Evolutionary conservation across 306 rosid species (phyloP), one percentile per base, ranked within the genome.

Genomic region (Casuarina equisetifolia): DNA sequence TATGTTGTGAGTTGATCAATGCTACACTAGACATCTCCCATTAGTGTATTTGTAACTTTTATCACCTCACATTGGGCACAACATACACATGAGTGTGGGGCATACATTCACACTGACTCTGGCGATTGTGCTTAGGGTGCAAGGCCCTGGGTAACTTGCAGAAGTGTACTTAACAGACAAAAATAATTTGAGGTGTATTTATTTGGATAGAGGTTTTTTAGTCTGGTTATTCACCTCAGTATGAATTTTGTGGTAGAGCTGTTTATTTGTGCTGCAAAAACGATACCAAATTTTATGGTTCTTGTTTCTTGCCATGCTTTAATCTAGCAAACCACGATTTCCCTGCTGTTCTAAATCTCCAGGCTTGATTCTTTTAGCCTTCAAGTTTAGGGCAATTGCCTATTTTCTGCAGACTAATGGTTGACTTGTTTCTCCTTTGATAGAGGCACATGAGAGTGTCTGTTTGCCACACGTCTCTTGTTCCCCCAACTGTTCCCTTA

Each of bases 1-100:
- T 45, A 6, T 5, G 45, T 58, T 79, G 57, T 69, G 49, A 54
- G 77, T 35, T 59, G 43, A 50, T 59, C 75, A 19, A 71, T 45
- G 58, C 72, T 81, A 43, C 17, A 51, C 68, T 43, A 2, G 52
- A 75, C 13, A 77, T 46, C 74, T 6, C 11, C 16, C 6, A 49
- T 11, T 35, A 78, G 44, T 62, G 57, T 43, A 4, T 0, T 32
- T 42, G 36, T n/a, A 67, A 42, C 50, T 67, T 40, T 42, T 17
- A 17, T 67, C n/a, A 16, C 36, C 70, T 40, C 36, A 67, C 10
- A 40, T 67, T 42, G 17, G 9, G 50, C 13, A 16, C 48, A 42
- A 16, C 17, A 32, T 4, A 7, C 1, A 32, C 17, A 42, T 3
- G 42, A 39, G 5, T 66, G 50, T 66, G 71, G 25, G 25, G 35